Conservation (phyloP, 495 filamentous ascomycete genomes). For the Lasiosphaeria hispida region DNA sequence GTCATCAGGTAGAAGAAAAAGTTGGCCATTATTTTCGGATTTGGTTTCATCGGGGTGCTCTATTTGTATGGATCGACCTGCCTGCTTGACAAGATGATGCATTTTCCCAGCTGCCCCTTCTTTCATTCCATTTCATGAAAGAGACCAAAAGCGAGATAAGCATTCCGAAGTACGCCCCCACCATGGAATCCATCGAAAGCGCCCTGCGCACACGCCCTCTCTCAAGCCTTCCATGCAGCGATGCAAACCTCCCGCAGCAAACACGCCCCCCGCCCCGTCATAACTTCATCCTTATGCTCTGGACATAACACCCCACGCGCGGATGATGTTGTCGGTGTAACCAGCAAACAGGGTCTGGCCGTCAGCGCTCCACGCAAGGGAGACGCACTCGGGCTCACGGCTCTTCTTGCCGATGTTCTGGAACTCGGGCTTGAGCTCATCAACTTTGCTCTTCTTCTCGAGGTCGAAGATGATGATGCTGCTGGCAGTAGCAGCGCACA, state of each 20-base stretch:
- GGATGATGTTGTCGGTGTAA: slow-evolving; percentile 99
- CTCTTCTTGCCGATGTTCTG: slow-evolving; percentile 96
- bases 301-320: slow-evolving; percentile 97
- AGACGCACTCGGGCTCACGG: slow-evolving; percentile 97
- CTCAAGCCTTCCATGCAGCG: slow-evolving; percentile 22
- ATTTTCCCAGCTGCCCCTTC: slow-evolving; percentile 33
- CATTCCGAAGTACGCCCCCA: slow-evolving; percentile 40
- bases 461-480: slow-evolving; percentile 99
- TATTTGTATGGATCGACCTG: slow-evolving; percentile 27
- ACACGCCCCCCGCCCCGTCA: slow-evolving; percentile 20
- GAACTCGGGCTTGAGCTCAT: slow-evolving; percentile 99
- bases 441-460: slow-evolving; percentile 99
- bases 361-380: slow-evolving; percentile 94
- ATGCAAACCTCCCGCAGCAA: slow-evolving; percentile 26
- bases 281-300: slow-evolving; percentile 47
- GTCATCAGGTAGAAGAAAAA: neutral
- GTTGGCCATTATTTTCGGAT: slow-evolving; percentile 22
- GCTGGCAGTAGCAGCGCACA: slow-evolving; percentile 94
- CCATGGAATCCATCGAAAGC: slow-evolving; percentile 39
- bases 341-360: slow-evolving; percentile 99
- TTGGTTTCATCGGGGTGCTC: slow-evolving; percentile 32
- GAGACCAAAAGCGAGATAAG: slow-evolving; percentile 40
- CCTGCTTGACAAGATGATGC: slow-evolving; percentile 28
- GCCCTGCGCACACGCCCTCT: slow-evolving; percentile 19
- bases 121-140: slow-evolving; percentile 34